Percentiles rank a stretch among this genome's conserved stretches.
These are phyloP conservation scores for Cutaneotrichosporon dermatis DNA, from an alignment of 1,284 basidiomycete genomes.

Conservation along the genomic window DNA sequence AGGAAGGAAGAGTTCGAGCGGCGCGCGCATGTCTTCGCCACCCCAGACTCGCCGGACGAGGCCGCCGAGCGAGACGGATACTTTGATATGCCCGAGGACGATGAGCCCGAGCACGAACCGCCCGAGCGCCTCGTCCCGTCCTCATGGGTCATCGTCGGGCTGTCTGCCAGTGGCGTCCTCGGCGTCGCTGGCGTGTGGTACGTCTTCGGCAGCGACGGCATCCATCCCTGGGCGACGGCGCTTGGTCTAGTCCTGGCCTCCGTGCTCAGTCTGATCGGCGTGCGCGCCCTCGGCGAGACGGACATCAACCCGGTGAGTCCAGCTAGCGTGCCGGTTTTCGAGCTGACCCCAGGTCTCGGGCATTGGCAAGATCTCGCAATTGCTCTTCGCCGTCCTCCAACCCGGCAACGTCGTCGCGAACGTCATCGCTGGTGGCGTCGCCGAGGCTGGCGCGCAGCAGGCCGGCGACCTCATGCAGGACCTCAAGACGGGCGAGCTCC, in stretches of 20 bases:
- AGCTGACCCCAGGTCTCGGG: constrained; percentile 60
- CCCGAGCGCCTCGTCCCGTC: constrained; percentile 74
- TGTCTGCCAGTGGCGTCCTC: constrained; percentile 59
- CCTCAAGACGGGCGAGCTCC: constrained; percentile 87
- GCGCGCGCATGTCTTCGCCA: constrained; percentile 20
- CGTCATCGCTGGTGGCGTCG: constrained; percentile 91
- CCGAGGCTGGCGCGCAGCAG: constrained; percentile 94
- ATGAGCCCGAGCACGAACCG: constrained; percentile 69
- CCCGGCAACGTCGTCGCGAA: constrained; percentile 93
- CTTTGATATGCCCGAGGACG: constrained; percentile 33
- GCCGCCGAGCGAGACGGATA: constrained; percentile 34
- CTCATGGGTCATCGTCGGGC: constrained; percentile 69
- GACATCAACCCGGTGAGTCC: constrained; percentile 72
- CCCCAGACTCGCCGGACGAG: constrained; percentile 13
- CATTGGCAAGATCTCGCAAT: constrained; percentile 88
- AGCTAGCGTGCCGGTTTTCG: too few species aligned
- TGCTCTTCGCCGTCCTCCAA: constrained; percentile 89
- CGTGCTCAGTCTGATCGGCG: constrained; percentile 79
- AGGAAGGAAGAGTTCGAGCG: constrained; percentile 5
- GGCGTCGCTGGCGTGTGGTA: constrained; percentile 78
- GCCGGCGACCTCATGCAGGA: constrained; percentile 99
- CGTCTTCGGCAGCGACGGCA: constrained; percentile 83
- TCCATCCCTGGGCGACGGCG: constrained; percentile 88
- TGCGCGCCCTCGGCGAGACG: constrained; percentile 85
- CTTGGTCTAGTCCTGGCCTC: constrained; percentile 78